Percentiles rank a stretch among this genome's conserved stretches.
Evolutionary conservation across 106 monocot genomes (phyloP).

Genomic region (Iris macrosiphon): DNA sequence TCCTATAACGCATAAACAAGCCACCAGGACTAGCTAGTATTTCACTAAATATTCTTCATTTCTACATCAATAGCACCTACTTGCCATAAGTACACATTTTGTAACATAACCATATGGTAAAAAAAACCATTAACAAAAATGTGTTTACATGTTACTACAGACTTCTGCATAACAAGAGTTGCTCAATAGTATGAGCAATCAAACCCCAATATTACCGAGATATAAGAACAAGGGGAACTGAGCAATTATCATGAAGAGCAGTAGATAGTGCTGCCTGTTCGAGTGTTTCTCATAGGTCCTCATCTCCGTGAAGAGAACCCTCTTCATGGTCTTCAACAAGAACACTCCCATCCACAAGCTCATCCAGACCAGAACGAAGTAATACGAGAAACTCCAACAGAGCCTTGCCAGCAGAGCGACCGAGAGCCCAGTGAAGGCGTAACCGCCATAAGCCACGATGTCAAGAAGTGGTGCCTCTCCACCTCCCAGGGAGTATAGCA

Average conservation of each 20-base stretch:
- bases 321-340: constrained; percentile 20
- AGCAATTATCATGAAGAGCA: constrained; percentile 24
- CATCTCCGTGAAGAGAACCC: constrained; percentile 19
- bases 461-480: constrained; percentile 22
- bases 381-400: constrained; percentile 31
- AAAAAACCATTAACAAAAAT: too few relatives aligned
- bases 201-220: constrained; percentile 28
- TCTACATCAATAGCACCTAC: too few relatives aligned
- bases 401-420: constrained; percentile 15
- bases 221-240: constrained; percentile 41
- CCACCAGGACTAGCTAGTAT: too few relatives aligned
- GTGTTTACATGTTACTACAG: too few relatives aligned
- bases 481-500: constrained; percentile 28
- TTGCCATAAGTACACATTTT: too few relatives aligned
- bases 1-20: too few relatives aligned
- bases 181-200: too few relatives aligned
- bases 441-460: constrained; percentile 23
- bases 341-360: constrained; percentile 31
- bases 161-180: too few relatives aligned
- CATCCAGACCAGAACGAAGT: constrained; percentile 29
- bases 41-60: too few relatives aligned
- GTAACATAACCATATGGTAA: too few relatives aligned
- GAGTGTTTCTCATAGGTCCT: constrained; percentile 32
- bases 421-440: constrained; percentile 25
- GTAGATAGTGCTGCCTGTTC: constrained; percentile 27